These are phyloP conservation scores for Vigna radiata DNA, from an alignment of 306 rosid species.

Conservation along the genomic window DNA sequence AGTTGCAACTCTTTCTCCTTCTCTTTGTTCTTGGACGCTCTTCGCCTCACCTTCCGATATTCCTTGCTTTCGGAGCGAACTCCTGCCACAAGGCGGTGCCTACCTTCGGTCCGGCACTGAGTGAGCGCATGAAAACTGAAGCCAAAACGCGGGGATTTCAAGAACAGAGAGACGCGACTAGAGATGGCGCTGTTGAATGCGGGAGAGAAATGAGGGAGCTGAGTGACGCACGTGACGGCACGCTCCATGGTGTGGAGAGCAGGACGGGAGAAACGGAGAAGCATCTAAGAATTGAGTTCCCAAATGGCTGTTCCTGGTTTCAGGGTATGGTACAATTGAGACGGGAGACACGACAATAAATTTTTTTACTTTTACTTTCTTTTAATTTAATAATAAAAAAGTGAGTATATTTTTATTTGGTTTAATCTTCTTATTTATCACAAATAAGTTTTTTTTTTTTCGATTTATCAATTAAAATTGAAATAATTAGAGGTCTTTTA, in stretches of 20 bases:
- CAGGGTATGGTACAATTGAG: neutral
- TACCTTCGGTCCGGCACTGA: constrained; percentile 37
- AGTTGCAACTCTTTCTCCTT: constrained; percentile 71
- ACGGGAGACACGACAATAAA: too few species aligned
- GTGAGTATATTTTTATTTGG: too few species aligned
- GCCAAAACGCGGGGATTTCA: constrained; percentile 43
- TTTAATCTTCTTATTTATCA: too few species aligned
- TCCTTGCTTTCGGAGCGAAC: constrained; percentile 58
- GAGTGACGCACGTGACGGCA: constrained; percentile 51
- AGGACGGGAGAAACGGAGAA: constrained; percentile 49
- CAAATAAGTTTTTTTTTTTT: too few species aligned
- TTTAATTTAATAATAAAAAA: too few species aligned
- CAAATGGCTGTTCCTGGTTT: neutral
- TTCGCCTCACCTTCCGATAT: constrained; percentile 67
- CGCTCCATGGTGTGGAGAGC: constrained; percentile 64
- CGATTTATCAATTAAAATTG: too few species aligned
- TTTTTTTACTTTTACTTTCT: too few species aligned
- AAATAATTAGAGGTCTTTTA: too few species aligned
- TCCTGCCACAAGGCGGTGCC: constrained; percentile 34
- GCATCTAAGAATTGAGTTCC: constrained; percentile 45
- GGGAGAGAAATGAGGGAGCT: constrained; percentile 23
- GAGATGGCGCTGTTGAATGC: constrained; percentile 4
- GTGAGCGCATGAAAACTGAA: constrained; percentile 47
- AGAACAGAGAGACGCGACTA: neutral
- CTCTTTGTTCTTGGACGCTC: constrained; percentile 54